Evolutionary conservation across 768 basidiomycete species (phyloP).

Genomic region (Termitomyces heimii): DNA sequence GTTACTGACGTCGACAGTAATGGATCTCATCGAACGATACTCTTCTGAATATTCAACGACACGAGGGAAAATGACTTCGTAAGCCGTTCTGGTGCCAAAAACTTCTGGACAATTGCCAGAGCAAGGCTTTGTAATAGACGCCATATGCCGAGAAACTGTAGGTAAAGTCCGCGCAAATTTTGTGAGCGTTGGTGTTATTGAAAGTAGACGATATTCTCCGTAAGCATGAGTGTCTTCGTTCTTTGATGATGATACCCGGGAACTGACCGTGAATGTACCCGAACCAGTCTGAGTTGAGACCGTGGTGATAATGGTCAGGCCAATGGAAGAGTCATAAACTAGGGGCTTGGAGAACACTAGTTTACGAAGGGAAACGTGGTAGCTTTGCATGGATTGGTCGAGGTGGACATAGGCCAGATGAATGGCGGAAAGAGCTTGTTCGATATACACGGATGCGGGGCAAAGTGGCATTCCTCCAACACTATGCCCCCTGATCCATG

Average conservation of each 20-base stretch:
- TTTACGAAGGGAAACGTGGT: slow-evolving; percentile 33
- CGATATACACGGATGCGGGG: slow-evolving; percentile 62
- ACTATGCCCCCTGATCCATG: slow-evolving; percentile 49
- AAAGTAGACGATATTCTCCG: slow-evolving; percentile 34
- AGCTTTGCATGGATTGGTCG: slow-evolving; percentile 18
- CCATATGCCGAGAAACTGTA: slow-evolving; percentile 25
- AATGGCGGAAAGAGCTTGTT: slow-evolving; percentile 45
- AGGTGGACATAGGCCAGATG: slow-evolving; percentile 28
- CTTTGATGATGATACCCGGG: slow-evolving; percentile 23
- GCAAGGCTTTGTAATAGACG: slow-evolving; percentile 21
- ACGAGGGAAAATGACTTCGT: slow-evolving; percentile 64
- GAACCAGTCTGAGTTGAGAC: slow-evolving; percentile 30
- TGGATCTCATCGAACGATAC: slow-evolving; percentile 52
- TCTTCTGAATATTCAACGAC: slow-evolving; percentile 56
- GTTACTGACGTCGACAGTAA: slow-evolving; percentile 42
- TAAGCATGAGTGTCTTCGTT: slow-evolving; percentile 11
- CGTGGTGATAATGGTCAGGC: slow-evolving; percentile 29
- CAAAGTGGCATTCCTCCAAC: slow-evolving; percentile 53
- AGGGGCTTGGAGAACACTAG: slow-evolving; percentile 51
- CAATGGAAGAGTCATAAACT: slow-evolving; percentile 31
- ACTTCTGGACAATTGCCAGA: slow-evolving; percentile 29
- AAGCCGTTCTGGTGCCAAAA: slow-evolving; percentile 50
- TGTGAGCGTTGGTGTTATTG: slow-evolving; percentile 20
- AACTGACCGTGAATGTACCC: slow-evolving; percentile 42
- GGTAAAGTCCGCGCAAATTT: slow-evolving; percentile 35